These are phyloP conservation scores for Ganoderma resinaceum DNA, from an alignment of 1,284 basidiomycete genomes.

Conservation along the genomic window DNA sequence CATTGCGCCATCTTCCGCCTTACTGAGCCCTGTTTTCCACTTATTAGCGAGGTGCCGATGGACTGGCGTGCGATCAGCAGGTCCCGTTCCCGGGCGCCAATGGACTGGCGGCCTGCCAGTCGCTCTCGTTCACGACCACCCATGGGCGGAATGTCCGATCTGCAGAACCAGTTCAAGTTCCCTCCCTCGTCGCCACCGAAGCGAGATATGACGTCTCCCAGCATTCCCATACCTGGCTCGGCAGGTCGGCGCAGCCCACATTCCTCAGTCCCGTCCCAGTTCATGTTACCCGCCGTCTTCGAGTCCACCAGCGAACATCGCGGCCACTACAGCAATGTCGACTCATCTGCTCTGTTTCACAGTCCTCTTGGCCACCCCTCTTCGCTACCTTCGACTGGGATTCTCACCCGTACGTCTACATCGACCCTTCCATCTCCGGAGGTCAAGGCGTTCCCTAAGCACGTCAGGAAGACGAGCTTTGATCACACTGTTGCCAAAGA, in stretches of 20 bases:
- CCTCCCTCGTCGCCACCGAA: slow-evolving; percentile 43
- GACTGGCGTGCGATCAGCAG: slow-evolving; percentile 95
- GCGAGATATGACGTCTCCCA: slow-evolving; percentile 44
- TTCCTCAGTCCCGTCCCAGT: slow-evolving; percentile 34
- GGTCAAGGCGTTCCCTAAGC: slow-evolving; percentile 73
- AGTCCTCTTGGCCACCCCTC: slow-evolving; percentile 67
- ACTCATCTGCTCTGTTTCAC: slow-evolving; percentile 51
- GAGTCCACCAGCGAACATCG: slow-evolving; percentile 50
- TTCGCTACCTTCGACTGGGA: slow-evolving; percentile 69
- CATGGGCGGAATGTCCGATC: slow-evolving; percentile 48
- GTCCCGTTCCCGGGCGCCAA: slow-evolving; percentile 90
- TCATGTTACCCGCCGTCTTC: slow-evolving; percentile 56
- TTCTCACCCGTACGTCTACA: slow-evolving; percentile 53
- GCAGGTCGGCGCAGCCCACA: slow-evolving; percentile 60
- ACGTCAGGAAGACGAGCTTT: slow-evolving; percentile 91
- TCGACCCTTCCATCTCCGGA: slow-evolving; percentile 48
- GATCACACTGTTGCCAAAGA: slow-evolving; percentile 86
- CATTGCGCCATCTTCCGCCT: slow-evolving; percentile 38
- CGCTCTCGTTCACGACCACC: slow-evolving; percentile 78
- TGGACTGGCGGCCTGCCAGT: slow-evolving; percentile 82
- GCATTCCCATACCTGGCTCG: slow-evolving; percentile 60
- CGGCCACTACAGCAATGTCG: slow-evolving; percentile 30
- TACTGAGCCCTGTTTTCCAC: slow-evolving; percentile 34
- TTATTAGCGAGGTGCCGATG: slow-evolving; percentile 61
- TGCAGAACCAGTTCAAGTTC: slow-evolving; percentile 43